Base-by-base conservation (phyloP, 305 asterid genomes). In the Fraxinus paxiana region DNA sequence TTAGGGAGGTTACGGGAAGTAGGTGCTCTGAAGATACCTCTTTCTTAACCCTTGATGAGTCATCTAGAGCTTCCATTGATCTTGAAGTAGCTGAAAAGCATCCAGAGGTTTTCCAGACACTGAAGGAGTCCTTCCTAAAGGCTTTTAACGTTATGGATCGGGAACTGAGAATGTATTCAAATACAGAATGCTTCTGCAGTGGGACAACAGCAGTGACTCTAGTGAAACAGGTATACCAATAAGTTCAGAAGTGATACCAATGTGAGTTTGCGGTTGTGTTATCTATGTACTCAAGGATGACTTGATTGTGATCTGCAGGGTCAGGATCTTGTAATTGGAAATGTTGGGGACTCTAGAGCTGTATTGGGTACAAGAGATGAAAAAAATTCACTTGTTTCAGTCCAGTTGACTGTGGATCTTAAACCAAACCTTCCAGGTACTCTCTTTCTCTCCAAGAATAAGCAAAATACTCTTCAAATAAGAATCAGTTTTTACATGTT, bases 311-410 rank as follows among this genome's bases (percentile, higher is more conserved):
- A 34, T 20, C 24, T 37, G 56, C 54, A 88, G 90, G 91, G 91
- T 20, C 85, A 69, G 70, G 88, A 84, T 82, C 91, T 88, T 43
- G 73, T 88, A 54, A 83, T 86, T 84, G 90, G 88, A 72, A 88
- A 88, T 54, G 84, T 94, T 79, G 97, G 97, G 83, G 97, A 94
- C 87, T 94, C 97, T 4, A 89, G 98, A 88, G 98, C 97, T 82
- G 85, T 94, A 79, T 78, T 94, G 83, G 97, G 89, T 75, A 88
- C 91, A 20, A 88, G 92, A 83, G 91, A 85, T 84, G 85, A 82
- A 74, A 85, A 88, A 72, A 83, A 90, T 85, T 83, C 83, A 73
- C 90, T 94, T 71, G 78, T 76, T 78, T 88, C 97, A 4, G 90
- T 94, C 22, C 95, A 92, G 86, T 85, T 92, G 90, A 94, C 97